Base-by-base conservation (phyloP, 352 stramenopile species). In the Pythium scleroteichum region DNA sequence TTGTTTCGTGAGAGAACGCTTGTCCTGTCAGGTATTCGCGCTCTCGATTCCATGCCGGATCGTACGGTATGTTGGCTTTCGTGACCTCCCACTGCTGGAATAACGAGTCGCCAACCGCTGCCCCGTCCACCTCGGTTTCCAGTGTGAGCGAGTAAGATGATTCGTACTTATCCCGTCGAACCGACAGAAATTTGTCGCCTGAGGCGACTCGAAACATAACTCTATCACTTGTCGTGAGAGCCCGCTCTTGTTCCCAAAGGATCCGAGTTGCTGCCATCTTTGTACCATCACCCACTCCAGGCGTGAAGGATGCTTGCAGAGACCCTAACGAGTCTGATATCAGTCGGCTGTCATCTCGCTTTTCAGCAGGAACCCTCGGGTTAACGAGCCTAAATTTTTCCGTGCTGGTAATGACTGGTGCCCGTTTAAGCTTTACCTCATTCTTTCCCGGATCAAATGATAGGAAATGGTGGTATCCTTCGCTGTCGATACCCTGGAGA, bases 31-130 rank as follows among this genome's bases (percentile, higher is more conserved):
- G 53, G 54, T 90, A 95, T 26, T 74, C 76, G 12, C 87, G 82
- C 27, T 90, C 76, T 14, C 87, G 79, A 62, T 95, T 95, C 87
- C 87, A 95, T 27, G 76, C 71, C 29, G 87, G 87, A 56, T 95
- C 85, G 42, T 89, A 94, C 3, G 87, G 87, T 32, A 95, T 72
- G 45, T 92, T 95, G 17, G 82, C 82, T 50, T 95, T 94, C n/a
- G 87, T 94, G 23, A 94, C 63, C 44, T 90, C 85, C 87, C 87
- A 95, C 7, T 86, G 62, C 54, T 95, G 85, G 41, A 85, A 39
- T 2, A 69, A 72, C 38, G 87, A 73, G 33, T 83, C 71, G 4
- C 73, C 72, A 4, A 59, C 71, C 22, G n/a, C 3, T 1, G 17
- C 42, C 10, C 24, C 26, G n/a, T 87, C 80, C 29, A 79, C 79